phyloP scores from a whole-genome alignment of 129 eudicot genomes.

The Centaurea solstitialis region DNA sequence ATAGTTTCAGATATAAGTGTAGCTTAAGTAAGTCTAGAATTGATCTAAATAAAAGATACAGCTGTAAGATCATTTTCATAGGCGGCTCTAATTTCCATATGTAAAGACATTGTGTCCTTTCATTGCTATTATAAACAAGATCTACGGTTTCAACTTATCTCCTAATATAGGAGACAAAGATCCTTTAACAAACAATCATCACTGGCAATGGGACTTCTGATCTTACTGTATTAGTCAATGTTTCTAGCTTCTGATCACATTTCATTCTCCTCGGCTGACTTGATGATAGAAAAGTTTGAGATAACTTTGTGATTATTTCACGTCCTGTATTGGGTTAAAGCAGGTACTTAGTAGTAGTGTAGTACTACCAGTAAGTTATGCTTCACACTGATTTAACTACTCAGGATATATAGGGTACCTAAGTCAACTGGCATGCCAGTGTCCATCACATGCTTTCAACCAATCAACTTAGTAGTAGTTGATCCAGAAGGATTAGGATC shows the following conservation, averaged over 20 bases:
- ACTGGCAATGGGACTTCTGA: not conserved
- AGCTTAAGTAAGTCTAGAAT: not conserved
- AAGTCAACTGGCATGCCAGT: conserved; percentile 1
- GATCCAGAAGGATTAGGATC: not conserved
- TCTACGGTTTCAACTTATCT: not conserved
- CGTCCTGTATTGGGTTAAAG: not conserved
- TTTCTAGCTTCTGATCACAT: not conserved
- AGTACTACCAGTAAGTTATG: not conserved
- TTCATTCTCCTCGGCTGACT: not conserved
- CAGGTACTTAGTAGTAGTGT: not conserved
- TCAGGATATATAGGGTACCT: not conserved
- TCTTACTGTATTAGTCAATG: not conserved
- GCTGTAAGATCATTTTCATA: not conserved
- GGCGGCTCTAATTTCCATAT: not conserved
- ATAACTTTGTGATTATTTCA: not conserved
- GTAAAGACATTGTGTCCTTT: not conserved
- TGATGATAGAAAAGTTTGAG: not conserved
- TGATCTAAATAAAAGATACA: not conserved
- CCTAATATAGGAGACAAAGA: not conserved
- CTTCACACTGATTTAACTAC: not conserved
- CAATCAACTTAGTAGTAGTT: not conserved
- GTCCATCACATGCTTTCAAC: not conserved
- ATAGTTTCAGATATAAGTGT: not conserved
- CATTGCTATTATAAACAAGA: not conserved
- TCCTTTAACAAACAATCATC: not conserved